phyloP scores from a whole-genome alignment of 2,329 filamentous ascomycete species.

The Fusarium papillatum region DNA sequence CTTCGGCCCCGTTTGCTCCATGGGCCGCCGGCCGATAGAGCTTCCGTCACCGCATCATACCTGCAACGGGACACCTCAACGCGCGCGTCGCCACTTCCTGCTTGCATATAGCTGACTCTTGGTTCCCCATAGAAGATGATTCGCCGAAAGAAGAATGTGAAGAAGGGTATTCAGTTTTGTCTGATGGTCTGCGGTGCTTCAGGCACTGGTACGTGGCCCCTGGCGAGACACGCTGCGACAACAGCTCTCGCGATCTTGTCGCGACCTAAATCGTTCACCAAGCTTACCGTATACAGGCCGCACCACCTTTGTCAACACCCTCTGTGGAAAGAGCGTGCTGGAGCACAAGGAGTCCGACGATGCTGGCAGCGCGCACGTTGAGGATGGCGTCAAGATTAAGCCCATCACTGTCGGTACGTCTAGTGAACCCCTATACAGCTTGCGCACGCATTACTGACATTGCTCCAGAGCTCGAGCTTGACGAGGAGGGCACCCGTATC shows the following conservation, averaged over 20 bases:
- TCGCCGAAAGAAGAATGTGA: slow-evolving; percentile 99
- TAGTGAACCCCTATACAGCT: background rate
- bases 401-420: slow-evolving; percentile 91
- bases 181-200: slow-evolving; percentile 99
- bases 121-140: slow-evolving; percentile 82
- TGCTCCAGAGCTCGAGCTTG: slow-evolving; percentile 85
- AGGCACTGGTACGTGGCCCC: slow-evolving; percentile 83
- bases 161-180: slow-evolving; percentile 99
- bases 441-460: slow-evolving; percentile 44
- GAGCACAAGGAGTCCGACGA: slow-evolving; percentile 95
- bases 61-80: slow-evolving; percentile 25
- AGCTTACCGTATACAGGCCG: slow-evolving; percentile 73
- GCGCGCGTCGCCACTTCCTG: slow-evolving; percentile 24
- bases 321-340: slow-evolving; percentile 95
- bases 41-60: slow-evolving; percentile 37
- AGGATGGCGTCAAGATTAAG: slow-evolving; percentile 99
- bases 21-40: slow-evolving; percentile 36
- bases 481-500: slow-evolving; percentile 98
- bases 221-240: slow-evolving; percentile 26
- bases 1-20: slow-evolving; percentile 28
- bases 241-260: slow-evolving; percentile 15
- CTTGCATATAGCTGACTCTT: slow-evolving; percentile 45
- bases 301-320: slow-evolving; percentile 99
- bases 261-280: slow-evolving; percentile 21
- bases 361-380: slow-evolving; percentile 86